phyloP scores from a whole-genome alignment of 169 alveolate species.

The Plasmodium gonderi region DNA sequence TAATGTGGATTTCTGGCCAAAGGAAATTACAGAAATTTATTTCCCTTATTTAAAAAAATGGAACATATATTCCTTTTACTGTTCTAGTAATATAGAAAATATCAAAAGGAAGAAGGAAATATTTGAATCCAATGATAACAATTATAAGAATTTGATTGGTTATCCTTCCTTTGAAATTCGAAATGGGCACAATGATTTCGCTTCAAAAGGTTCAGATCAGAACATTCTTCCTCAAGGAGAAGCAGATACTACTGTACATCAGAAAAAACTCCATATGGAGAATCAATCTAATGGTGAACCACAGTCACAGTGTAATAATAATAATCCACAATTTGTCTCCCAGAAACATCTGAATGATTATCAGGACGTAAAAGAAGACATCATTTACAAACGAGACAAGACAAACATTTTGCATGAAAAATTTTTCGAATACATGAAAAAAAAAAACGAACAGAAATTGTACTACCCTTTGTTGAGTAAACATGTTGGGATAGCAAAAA shows the following conservation, averaged over 20 bases:
- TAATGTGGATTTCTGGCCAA: constrained; percentile 73
- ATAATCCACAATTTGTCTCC: no score
- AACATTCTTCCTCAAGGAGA: not conserved
- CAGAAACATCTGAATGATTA: not conserved
- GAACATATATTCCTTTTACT: constrained; percentile 70
- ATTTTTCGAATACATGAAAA: constrained; percentile 59
- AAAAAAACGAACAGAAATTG: constrained; percentile 38
- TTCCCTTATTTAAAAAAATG: constrained; percentile 70
- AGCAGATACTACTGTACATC: not conserved
- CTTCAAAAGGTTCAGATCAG: not conserved
- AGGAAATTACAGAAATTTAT: constrained; percentile 61
- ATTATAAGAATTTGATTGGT: constrained; percentile 57
- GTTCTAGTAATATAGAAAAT: constrained; percentile 69
- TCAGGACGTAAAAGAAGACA: not conserved
- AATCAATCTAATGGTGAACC: not conserved
- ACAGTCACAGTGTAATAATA: not conserved
- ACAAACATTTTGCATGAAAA: constrained; percentile 17
- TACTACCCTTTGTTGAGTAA: constrained; percentile 52
- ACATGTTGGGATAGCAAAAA: constrained; percentile 54
- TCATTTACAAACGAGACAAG: not conserved
- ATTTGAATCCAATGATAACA: constrained; percentile 20
- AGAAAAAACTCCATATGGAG: not conserved
- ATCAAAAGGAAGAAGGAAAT: constrained; percentile 34
- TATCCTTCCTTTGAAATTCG: constrained; percentile 60
- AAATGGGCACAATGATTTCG: not conserved